Conservation (phyloP, 768 basidiomycete species). For the Glaciozyma martinii region DNA sequence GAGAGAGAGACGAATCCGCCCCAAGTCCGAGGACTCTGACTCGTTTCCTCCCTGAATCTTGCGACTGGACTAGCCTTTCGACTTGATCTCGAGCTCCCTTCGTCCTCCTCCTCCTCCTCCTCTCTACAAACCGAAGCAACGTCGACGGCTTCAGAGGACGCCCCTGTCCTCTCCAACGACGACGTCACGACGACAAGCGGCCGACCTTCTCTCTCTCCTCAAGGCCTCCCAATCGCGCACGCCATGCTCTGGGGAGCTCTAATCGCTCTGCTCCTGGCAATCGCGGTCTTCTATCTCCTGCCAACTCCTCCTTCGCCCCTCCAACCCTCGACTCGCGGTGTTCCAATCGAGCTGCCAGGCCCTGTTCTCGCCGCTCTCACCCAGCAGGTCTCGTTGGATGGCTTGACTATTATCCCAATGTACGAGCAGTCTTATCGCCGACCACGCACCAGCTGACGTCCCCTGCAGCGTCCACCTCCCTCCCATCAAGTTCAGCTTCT, state of each 20-base stretch:
- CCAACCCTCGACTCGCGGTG: background rate
- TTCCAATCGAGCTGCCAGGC: background rate
- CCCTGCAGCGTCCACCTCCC: background rate
- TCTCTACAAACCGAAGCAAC: too few species aligned
- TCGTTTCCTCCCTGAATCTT: too few species aligned
- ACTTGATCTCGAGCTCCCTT: too few species aligned
- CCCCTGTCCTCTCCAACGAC: too few species aligned
- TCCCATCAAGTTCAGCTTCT: background rate
- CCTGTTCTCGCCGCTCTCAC: background rate
- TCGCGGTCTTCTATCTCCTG: background rate
- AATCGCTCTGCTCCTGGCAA: background rate
- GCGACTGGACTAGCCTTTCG: too few species aligned
- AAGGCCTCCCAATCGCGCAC: too few species aligned
- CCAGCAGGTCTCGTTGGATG: background rate
- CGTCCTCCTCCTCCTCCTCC: too few species aligned
- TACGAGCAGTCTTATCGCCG: background rate
- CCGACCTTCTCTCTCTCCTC: too few species aligned
- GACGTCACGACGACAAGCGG: too few species aligned
- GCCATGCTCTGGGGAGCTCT: background rate
- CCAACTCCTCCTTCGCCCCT: background rate
- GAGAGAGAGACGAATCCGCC: too few species aligned
- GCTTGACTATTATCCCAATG: background rate
- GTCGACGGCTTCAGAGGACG: too few species aligned
- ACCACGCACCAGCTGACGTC: background rate
- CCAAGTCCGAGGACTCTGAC: too few species aligned